phyloP scores from a whole-genome alignment of 2,329 filamentous ascomycete species.

The Colletotrichum cereale region DNA sequence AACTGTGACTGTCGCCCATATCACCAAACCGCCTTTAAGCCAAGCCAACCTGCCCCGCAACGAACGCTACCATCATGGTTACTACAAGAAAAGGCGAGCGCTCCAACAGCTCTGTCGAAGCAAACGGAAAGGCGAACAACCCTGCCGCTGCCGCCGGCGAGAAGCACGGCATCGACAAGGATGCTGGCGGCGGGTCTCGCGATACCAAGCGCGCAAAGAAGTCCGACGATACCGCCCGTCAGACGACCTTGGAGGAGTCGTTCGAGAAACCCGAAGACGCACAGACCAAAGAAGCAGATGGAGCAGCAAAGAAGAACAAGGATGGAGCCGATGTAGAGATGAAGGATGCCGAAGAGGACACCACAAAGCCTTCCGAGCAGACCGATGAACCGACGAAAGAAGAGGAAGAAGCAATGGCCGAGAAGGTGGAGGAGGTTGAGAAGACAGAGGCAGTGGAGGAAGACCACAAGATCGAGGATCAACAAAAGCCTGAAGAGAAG shows the following conservation, averaged over 20 bases:
- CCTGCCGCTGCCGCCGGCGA: slow-evolving; percentile 23
- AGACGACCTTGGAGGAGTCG: slow-evolving; percentile 37
- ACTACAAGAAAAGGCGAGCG: slow-evolving; percentile 26
- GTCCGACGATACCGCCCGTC: slow-evolving; percentile 12
- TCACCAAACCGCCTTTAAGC: not conserved
- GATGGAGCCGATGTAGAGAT: slow-evolving; percentile 14
- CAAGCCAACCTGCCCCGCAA: not conserved
- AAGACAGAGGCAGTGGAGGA: not conserved
- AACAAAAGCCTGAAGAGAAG: not conserved
- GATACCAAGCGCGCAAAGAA: slow-evolving; percentile 39
- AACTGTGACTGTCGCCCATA: not conserved
- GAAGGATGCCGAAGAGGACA: slow-evolving; percentile 14
- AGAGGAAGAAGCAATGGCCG: slow-evolving; percentile 16
- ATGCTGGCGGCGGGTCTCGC: slow-evolving; percentile 9
- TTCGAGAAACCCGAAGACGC: slow-evolving; percentile 17
- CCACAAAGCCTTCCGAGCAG: not conserved
- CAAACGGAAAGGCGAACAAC: slow-evolving; percentile 1
- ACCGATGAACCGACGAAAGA: slow-evolving; percentile 4
- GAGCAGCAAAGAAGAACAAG: not conserved
- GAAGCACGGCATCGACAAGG: slow-evolving; percentile 30
- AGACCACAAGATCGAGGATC: not conserved
- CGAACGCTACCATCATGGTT: slow-evolving; percentile 17
- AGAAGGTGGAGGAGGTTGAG: not conserved
- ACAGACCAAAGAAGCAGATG: not conserved
- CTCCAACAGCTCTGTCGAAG: slow-evolving; percentile 11